Evolutionary conservation across 345 rosid genomes (phyloP), one percentile per base, ranked within the genome.

Genomic region (Syzygium aromaticum): DNA sequence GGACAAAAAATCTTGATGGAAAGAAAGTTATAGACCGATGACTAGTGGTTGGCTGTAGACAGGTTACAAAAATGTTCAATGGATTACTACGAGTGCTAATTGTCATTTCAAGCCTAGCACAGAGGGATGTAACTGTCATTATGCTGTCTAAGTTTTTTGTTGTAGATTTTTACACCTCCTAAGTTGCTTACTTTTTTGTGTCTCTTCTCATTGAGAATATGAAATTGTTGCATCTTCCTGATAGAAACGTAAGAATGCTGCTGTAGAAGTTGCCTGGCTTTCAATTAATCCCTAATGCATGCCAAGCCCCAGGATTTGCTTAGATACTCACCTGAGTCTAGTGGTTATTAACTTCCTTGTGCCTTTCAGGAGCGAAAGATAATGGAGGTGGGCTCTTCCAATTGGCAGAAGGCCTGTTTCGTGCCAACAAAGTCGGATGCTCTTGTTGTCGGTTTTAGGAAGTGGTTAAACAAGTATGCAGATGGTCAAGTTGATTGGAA

Each of bases 341-440:
- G 7, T 40, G 40, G 13, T 19, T 38, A 40, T 30, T 57, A 17
- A 12, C 33, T 54, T 12, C 84, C 88, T 88, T 61, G 84, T 38
- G 43, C 40, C 22, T 53, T 85, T 84, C 64, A 96, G 98, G 99
- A 97, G 94, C 93, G 93, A 84, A 96, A 93, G 92, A 91, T 97
- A 91, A 90, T 90, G 92, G 98, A 94, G 38, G 78, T 90, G 46
- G 98, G 96, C 51, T 82, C 93, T 82, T 87, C 92, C 22, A 96
- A 96, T 89, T 97, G 98, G 98, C 97, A 93, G 85, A 96, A 95
- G 85, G 93, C 94, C 83, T 93, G 98, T 90, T 96, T 94, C 82
- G 88, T 95, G 86, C 98, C 98, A 51, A 95, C 97, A n/a, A 92
- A 94, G 85, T 89, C 98, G 28, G 98, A 94, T 88, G 95, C 94